These are phyloP conservation scores for Gaeumannomyces tritici DNA, from an alignment of 2,329 filamentous ascomycete species.

Conservation along the genomic window DNA sequence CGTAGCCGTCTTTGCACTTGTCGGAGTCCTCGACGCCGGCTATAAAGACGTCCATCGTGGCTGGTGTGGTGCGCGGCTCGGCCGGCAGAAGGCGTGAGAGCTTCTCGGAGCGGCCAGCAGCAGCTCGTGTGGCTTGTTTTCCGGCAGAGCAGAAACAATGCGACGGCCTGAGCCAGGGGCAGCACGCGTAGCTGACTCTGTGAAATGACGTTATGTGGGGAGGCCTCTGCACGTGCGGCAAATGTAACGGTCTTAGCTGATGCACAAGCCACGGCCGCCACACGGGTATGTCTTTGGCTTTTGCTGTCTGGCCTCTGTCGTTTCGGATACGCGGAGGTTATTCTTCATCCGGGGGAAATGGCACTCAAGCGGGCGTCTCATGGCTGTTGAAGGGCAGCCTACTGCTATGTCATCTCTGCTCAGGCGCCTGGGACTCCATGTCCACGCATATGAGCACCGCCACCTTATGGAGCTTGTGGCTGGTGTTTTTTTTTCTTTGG, in stretches of 20 bases:
- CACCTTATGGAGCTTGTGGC: background rate
- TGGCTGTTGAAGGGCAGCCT: background rate
- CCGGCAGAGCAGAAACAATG: background rate
- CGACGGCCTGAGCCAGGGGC: background rate
- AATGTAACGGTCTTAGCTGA: background rate
- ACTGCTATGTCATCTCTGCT: background rate
- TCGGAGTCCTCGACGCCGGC: conserved; percentile 10
- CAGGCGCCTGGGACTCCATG: background rate
- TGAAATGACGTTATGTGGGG: background rate
- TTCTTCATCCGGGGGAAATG: background rate
- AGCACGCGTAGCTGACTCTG: background rate
- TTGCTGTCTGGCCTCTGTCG: background rate
- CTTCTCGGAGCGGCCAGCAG: background rate
- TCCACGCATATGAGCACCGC: no score
- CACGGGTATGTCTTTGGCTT: background rate
- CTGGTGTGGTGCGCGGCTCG: background rate
- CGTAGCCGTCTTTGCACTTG: conserved; percentile 13
- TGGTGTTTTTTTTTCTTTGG: no score
- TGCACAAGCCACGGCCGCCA: background rate
- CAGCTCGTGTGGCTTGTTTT: background rate
- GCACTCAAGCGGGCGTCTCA: background rate
- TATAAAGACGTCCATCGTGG: conserved; percentile 13
- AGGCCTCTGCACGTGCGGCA: background rate
- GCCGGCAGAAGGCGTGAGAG: background rate
- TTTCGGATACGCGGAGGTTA: background rate